These are phyloP conservation scores for Eucalyptus caleyi DNA, from an alignment of 345 rosid genomes.

Conservation along the genomic window DNA sequence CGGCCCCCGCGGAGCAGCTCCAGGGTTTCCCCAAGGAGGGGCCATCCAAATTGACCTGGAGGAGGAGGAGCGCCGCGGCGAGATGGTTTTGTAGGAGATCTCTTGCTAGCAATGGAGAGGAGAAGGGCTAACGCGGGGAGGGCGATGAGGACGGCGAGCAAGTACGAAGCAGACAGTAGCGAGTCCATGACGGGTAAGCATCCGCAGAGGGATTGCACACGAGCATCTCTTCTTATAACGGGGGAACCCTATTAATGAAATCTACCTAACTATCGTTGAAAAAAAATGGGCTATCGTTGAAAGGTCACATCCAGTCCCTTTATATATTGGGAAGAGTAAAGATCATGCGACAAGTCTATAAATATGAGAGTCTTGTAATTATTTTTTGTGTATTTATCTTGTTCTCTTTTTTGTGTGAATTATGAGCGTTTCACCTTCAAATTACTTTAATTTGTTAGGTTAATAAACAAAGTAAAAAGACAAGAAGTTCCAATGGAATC, in stretches of 20 bases:
- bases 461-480: not conserved
- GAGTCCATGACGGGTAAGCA: not conserved
- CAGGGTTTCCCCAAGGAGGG: not conserved
- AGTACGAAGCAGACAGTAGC: not conserved
- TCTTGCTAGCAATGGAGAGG: not conserved
- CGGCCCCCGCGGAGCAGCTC: not conserved
- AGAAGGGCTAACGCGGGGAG: not conserved
- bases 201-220: not conserved
- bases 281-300: not conserved
- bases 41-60: not conserved
- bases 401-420: no score
- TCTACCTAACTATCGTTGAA: not conserved
- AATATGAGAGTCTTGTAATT: no score
- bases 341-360: no score
- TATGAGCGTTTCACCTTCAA: no score
- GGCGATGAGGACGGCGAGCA: not conserved
- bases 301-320: no score
- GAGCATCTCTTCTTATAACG: not conserved
- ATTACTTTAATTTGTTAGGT: not conserved
- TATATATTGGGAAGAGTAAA: no score
- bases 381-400: no score
- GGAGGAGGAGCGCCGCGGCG: not conserved
- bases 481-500: not conserved
- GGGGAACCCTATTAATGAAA: not conserved
- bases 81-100: not conserved